Percentiles rank a stretch among this genome's conserved stretches.
Conservation (phyloP, 352 stramenopile species). For the Phytophthora melonis region DNA sequence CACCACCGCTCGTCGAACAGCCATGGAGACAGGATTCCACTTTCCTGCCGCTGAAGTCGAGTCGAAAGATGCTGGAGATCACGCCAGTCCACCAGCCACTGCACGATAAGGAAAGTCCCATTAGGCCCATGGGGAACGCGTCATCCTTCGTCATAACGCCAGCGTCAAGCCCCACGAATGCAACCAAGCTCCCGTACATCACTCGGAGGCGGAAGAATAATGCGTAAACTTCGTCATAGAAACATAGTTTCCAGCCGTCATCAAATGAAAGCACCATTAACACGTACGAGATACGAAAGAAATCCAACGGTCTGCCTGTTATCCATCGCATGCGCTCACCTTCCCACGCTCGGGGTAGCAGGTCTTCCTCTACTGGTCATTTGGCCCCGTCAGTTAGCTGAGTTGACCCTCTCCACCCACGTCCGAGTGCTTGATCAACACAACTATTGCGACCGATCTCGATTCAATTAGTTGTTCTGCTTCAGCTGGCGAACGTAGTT, state of each 20-base stretch:
- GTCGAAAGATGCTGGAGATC: conserved; percentile 13
- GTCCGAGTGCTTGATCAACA: background rate
- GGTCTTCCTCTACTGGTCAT: conserved; percentile 34
- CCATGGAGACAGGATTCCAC: conserved; percentile 34
- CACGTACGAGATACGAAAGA: conserved; percentile 19
- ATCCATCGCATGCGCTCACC: conserved; percentile 33
- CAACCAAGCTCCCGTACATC: conserved; percentile 57
- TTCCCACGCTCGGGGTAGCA: conserved; percentile 15
- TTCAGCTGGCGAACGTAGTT: conserved; percentile 91
- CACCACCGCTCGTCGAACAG: conserved; percentile 25
- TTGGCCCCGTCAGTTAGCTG: conserved; percentile 13
- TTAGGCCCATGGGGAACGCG: conserved; percentile 21
- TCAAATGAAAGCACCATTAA: conserved; percentile 8
- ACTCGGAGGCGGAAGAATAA: conserved; percentile 41
- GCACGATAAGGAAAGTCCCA: conserved; percentile 23
- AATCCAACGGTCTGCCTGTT: conserved; percentile 46
- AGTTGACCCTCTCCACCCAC: background rate
- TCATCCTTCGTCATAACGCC: conserved; percentile 11
- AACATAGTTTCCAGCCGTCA: conserved; percentile 7
- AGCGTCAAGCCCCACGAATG: conserved; percentile 34
- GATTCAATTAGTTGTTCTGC: conserved; percentile 67
- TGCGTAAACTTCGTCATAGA: conserved; percentile 11
- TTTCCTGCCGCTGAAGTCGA: conserved; percentile 33
- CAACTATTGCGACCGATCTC: conserved; percentile 3
- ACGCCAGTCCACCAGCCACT: conserved; percentile 8